Conservation (phyloP, 257 asterid species). For the Gardenia jasminoides region DNA sequence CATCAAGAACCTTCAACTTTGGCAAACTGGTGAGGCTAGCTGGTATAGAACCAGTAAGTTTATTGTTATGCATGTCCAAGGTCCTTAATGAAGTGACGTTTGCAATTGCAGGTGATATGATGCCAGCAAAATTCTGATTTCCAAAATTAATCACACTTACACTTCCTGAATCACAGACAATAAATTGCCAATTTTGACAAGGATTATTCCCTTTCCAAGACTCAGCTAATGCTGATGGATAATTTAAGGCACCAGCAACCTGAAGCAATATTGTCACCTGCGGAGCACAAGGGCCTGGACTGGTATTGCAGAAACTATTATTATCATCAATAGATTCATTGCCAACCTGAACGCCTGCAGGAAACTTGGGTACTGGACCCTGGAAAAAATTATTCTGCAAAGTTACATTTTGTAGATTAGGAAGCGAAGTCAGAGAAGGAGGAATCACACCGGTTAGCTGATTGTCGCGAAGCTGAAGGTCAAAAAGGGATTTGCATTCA, state of each 20-base stretch:
- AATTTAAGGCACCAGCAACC: slow-evolving; percentile 46
- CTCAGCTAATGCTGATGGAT: slow-evolving; percentile 54
- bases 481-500: slow-evolving; percentile 35
- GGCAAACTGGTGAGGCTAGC: slow-evolving; percentile 40
- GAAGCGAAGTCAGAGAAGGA: slow-evolving; percentile 49
- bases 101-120: slow-evolving; percentile 56
- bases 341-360: slow-evolving; percentile 24
- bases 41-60: slow-evolving; percentile 65
- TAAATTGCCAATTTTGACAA: slow-evolving; percentile 54
- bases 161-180: slow-evolving; percentile 53
- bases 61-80: slow-evolving; percentile 51
- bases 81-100: slow-evolving; percentile 46
- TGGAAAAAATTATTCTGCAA: slow-evolving; percentile 64
- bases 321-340: slow-evolving; percentile 31
- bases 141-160: slow-evolving; percentile 56
- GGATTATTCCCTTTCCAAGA: slow-evolving; percentile 79
- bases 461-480: slow-evolving; percentile 67
- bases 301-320: slow-evolving; percentile 54
- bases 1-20: slow-evolving; percentile 55
- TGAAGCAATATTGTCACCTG: slow-evolving; percentile 65
- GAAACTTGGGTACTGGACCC: slow-evolving; percentile 70
- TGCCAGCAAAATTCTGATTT: slow-evolving; percentile 55
- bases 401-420: slow-evolving; percentile 40
- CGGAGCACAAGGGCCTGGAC: slow-evolving; percentile 66
- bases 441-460: slow-evolving; percentile 69